Conservation (phyloP, 2,329 filamentous ascomycete genomes). For the Aspergillus sp. region DNA sequence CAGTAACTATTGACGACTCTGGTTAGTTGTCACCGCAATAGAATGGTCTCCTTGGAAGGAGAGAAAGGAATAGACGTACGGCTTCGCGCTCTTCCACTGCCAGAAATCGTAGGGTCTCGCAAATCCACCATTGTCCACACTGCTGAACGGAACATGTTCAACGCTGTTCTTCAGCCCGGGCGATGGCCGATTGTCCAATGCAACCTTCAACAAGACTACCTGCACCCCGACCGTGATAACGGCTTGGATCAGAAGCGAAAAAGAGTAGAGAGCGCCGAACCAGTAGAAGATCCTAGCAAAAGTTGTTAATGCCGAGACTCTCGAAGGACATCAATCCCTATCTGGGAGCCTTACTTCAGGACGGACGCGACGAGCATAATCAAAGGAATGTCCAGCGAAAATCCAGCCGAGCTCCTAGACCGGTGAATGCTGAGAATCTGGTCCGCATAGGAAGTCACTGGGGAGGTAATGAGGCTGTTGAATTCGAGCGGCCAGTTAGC, state of each 20-base stretch:
- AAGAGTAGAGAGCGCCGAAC: constrained; percentile 63
- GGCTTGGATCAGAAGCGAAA: constrained; percentile 61
- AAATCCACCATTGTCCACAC: constrained; percentile 28
- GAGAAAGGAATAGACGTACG: constrained; percentile 42
- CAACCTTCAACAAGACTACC: constrained; percentile 61
- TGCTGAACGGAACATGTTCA: constrained; percentile 46
- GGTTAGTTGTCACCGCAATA: constrained; percentile 7
- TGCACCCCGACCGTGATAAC: constrained; percentile 63
- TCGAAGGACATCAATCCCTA: background rate
- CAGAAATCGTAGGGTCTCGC: constrained; percentile 63
- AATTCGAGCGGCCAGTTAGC: constrained; percentile 9
- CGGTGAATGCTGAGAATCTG: constrained; percentile 67
- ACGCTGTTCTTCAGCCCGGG: constrained; percentile 41
- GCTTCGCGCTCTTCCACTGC: constrained; percentile 61
- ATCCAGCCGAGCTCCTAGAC: constrained; percentile 61
- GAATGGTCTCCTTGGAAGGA: background rate
- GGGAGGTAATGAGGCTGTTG: constrained; percentile 60
- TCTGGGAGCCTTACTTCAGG: constrained; percentile 52
- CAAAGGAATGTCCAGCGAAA: constrained; percentile 67
- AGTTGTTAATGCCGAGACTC: constrained; percentile 1
- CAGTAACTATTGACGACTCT: constrained; percentile 51
- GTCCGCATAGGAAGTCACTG: constrained; percentile 66
- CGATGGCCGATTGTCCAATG: constrained; percentile 58
- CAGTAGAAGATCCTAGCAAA: constrained; percentile 62
- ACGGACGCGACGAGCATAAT: constrained; percentile 69